Evolutionary conservation across 257 asterid genomes (phyloP).

Genomic region (Paulownia fortunei): DNA sequence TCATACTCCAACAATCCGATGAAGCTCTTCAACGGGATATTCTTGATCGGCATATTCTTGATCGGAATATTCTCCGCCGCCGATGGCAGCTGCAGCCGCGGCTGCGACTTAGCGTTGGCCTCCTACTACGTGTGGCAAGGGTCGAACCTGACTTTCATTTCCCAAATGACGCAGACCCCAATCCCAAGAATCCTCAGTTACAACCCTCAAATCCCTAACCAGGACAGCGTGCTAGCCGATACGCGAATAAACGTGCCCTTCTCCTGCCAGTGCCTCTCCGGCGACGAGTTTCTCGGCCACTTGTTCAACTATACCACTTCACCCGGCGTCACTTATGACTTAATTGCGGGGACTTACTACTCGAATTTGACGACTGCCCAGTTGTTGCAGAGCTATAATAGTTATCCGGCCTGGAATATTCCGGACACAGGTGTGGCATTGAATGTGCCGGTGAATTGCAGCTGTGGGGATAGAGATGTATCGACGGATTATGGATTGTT

Average conservation of each 20-base stretch:
- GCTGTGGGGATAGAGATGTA: constrained; percentile 70
- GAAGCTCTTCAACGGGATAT: constrained; percentile 33
- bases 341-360: constrained; percentile 44
- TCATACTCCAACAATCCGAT: constrained; percentile 10
- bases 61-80: constrained; percentile 47
- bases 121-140: constrained; percentile 57
- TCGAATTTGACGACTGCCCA: constrained; percentile 60
- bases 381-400: constrained; percentile 50
- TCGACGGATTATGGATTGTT: constrained; percentile 70
- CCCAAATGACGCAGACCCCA: constrained; percentile 29
- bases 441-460: constrained; percentile 77
- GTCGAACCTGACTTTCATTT: constrained; percentile 40
- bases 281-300: constrained; percentile 57
- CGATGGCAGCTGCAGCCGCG: constrained; percentile 56
- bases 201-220: constrained; percentile 57
- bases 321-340: constrained; percentile 47
- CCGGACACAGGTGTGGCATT: constrained; percentile 55
- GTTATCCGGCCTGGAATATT: constrained; percentile 45
- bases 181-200: constrained; percentile 34
- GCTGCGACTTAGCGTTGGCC: constrained; percentile 74
- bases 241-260: constrained; percentile 67
- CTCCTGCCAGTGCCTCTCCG: constrained; percentile 64
- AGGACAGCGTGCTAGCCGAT: constrained; percentile 48
- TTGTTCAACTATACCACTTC: constrained; percentile 42
- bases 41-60: constrained; percentile 34